Evolutionary conservation across 306 rosid genomes (phyloP), one percentile per base, ranked within the genome.

Genomic region (Rosa chinensis): DNA sequence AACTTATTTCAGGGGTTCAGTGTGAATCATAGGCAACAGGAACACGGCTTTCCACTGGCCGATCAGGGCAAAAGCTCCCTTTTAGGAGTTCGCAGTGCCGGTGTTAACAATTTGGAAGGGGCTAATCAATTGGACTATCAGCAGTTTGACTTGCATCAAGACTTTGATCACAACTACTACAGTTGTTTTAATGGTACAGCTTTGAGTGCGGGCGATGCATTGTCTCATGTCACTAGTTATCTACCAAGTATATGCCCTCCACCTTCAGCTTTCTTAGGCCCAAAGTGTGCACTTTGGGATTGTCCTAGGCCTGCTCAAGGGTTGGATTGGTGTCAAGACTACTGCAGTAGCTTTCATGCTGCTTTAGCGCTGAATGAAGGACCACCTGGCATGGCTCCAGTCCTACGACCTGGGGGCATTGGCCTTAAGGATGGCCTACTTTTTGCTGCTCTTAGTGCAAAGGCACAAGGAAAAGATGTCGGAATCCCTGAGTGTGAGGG

Each of bases 401-500:
- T 95, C 82, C 87, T 95, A 64, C 88, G 99, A 62, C 99, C 98
- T 40, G 96, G 98, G 75, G 98, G 99, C 67, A 92, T 95, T 12
- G 97, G 97, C 71, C 87, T 95, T 84, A 95, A 95, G 89, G 99
- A 95, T 73, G 93, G 85, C 67, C 83, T 93, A 40, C 97, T 95
- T 80, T 95, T 95, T 87, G 84, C 90, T 76, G 97, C 98, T 80
- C 98, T 95, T 78, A 78, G 92, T 80, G 93, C 98, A 44, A 95
- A 87, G 89, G 93, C 94, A 72, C 96, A 86, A 80, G 97, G 97
- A 76, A 95, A 92, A 86, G 96, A 90, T 80, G 99, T 95, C 45
- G 99, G 98, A 75, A 90, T 95, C 81, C 99, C 98, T 25, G 98
- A 91, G 78, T 95, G 99, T 63, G 99, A 92, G 88, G 98, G 99